A percentile compares a stretch with the other conserved stretches of the same genome.
Evolutionary conservation across 495 filamentous ascomycete species (phyloP).

Genomic region (Neurospora terricola): DNA sequence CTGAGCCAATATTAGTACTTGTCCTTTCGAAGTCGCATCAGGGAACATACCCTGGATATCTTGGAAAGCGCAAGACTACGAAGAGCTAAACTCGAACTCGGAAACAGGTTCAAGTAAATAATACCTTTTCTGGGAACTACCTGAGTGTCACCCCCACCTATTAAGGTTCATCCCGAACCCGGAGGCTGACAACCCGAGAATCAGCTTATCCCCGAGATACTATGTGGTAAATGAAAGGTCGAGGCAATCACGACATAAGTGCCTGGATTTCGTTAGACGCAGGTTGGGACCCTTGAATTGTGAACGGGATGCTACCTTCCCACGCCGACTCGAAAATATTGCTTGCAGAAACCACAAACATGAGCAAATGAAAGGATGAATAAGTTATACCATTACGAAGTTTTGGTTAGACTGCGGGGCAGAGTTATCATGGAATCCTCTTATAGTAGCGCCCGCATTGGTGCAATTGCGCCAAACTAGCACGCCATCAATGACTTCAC

Average conservation of each 20-base stretch:
- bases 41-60: not conserved
- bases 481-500: constrained; percentile 13
- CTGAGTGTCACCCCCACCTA: not conserved
- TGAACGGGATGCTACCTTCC: not conserved
- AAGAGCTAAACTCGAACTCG: not conserved
- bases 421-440: not conserved
- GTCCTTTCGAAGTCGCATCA: not conserved
- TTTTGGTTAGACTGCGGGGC: not conserved
- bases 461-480: constrained; percentile 15
- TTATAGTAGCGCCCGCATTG: not conserved
- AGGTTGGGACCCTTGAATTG: not conserved
- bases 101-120: not conserved
- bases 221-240: not conserved
- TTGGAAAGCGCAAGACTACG: not conserved
- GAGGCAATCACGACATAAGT: not conserved
- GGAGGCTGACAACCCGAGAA: not conserved
- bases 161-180: not conserved
- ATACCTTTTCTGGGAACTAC: not conserved
- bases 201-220: not conserved
- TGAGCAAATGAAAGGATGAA: not conserved
- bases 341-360: not conserved
- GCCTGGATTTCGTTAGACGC: not conserved
- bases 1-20: not conserved
- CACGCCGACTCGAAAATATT: not conserved
- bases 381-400: not conserved